Evolutionary conservation across 73 alveolate genomes (phyloP).

Genomic region (Paramecium biaurelia): DNA sequence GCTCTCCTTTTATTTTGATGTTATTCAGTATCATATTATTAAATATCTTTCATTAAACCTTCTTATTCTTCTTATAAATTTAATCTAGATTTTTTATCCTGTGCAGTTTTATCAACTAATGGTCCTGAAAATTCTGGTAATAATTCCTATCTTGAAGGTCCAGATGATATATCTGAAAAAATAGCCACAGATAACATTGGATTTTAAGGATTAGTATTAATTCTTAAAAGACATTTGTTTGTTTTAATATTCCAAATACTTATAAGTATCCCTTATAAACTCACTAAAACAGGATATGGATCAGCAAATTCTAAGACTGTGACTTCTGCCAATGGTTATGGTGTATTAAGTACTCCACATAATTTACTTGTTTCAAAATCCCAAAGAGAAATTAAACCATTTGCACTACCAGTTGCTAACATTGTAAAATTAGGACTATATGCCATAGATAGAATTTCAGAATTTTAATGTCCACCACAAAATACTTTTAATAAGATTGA

Average conservation of each 20-base stretch:
- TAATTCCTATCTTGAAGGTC: slow-evolving; percentile 65
- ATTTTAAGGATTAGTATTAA: neutral
- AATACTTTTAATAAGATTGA: slow-evolving; percentile 76
- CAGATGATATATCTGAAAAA: slow-evolving; percentile 52
- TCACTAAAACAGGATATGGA: slow-evolving; percentile 87
- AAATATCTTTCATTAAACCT: slow-evolving; percentile 36
- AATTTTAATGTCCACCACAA: slow-evolving; percentile 89
- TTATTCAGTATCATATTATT: slow-evolving; percentile 4
- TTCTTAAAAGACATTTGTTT: slow-evolving; percentile 28
- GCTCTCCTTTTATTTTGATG: neutral
- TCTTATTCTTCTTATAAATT: slow-evolving; percentile 50
- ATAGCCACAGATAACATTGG: neutral
- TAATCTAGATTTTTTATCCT: neutral
- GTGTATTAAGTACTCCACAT: slow-evolving; percentile 85
- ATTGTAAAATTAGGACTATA: slow-evolving; percentile 77
- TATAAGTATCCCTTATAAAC: slow-evolving; percentile 76
- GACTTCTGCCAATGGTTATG: slow-evolving; percentile 65
- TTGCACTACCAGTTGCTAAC: slow-evolving; percentile 93
- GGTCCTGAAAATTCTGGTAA: slow-evolving; percentile 65
- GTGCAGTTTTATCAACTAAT: neutral
- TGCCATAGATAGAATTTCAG: slow-evolving; percentile 88
- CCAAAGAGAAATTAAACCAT: slow-evolving; percentile 92
- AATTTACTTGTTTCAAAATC: slow-evolving; percentile 94
- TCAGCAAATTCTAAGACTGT: slow-evolving; percentile 81
- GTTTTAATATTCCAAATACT: slow-evolving; percentile 75